Base-by-base conservation (phyloP, 495 filamentous ascomycete species). In the Aspergillus bridgeri region DNA sequence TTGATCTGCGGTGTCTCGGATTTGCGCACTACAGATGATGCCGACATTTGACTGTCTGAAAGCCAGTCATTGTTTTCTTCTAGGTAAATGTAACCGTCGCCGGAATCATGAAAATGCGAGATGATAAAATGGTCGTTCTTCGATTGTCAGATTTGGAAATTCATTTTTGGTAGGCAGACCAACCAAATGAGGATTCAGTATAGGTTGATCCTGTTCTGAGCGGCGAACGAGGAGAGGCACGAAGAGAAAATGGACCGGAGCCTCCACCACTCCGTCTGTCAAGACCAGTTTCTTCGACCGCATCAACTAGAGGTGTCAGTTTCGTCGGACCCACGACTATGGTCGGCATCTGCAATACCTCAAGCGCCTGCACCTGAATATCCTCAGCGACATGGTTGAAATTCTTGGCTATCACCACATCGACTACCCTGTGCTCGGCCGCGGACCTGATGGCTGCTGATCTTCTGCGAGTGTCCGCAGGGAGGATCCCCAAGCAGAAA, bases 111-210 rank as follows among this genome's bases (percentile, higher is more conserved):
- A 72, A 85, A 90, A 70, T 97, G 91, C 0, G 91, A 92, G 18
- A 98, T 84, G 65, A 92, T 89, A 58, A 98, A 84, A 61, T 89
- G 83, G 54, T 97, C 92, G 66, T 89, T 90, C 76, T 96, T 68
- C 29, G 17, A 48, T 3, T 47, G 23, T 68, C 21, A 62, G 62
- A 23, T 24, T 23, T 5, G 15, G 25, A 22, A 6, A 7, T 29
- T 20, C n/a, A 1, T 25, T 20, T 24, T n/a, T 24, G 13, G 20
- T 5, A 23, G 23, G 15, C 38, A 20, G 13, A 58, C 72, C 47
- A 33, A 85, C 82, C 42, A 86, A 57, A 66, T 86, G 81, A 43
- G 63, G 55, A 22, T 77, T 76, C 18, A 83, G 61, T 24, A 49
- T 62, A 2, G 72, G 69, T 5, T 68, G 62, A 11, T 67, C 62